Evolutionary conservation across 2,329 filamentous ascomycete genomes (phyloP), one percentile per base, ranked within the genome.

Genomic region (Diaporthe citrichinensis): DNA sequence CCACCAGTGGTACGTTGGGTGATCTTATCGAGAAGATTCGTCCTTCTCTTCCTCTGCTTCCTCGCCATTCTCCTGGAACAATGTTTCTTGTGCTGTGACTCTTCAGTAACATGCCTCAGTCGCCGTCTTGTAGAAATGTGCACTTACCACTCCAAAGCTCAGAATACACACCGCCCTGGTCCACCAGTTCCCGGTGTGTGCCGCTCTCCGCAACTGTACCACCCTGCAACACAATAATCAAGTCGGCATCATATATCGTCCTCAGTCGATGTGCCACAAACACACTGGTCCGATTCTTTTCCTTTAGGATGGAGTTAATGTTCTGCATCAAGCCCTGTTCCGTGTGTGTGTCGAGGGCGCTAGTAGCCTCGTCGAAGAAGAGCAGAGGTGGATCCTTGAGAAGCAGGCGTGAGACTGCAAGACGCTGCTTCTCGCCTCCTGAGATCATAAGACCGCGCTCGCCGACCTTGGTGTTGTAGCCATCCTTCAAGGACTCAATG

Each of bases 361-460:
- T 96, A 0, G 96, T 98, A 80, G 96, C 96, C 87, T 98, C 96
- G 79, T 98, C 96, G 80, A 98, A 98, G 89, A 98, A 98, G 0
- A 98, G 86, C 39, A 98, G 85, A 2, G 95, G 95, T 4, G 96
- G 95, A 78, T 98, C 94, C 83, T 98, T 98, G 75, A 98, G 88
- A 1, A 98, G 90, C 53, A 98, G 83, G 58, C 96, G 89, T 36
- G 94, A 95, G 34, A 98, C 92, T 0, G 96, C 96, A 15, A 98
- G 87, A 4, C 96, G 91, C 85, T 98, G 96, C 84, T 98, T 98
- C 86, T 98, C 96, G 44, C 96, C 96, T 3, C 95, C 96, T 0
- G 94, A 97, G 59, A 98, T 98, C 96, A 98, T 98, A 91, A 98
- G 93, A 1, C 96, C 96, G 62, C 96, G 91, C 86, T 98, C 96